phyloP scores from a whole-genome alignment of 1,139 yeast species.

The Geotrichum phurueaensis region DNA sequence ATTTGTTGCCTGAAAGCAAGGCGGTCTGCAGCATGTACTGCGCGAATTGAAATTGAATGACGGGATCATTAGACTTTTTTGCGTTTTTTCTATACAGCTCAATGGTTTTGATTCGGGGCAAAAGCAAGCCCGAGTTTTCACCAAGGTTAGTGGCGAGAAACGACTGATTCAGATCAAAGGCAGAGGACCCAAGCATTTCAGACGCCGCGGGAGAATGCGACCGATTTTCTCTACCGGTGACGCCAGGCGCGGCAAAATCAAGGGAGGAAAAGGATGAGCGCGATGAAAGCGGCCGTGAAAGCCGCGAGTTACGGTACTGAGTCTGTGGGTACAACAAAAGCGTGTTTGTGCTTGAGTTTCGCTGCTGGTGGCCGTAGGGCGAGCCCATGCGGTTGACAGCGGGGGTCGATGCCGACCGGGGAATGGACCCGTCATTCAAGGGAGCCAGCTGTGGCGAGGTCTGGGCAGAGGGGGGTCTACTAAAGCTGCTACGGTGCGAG shows the following conservation, averaged over 20 bases:
- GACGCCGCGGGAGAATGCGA: constrained; percentile 21
- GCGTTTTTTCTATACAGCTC: constrained; percentile 85
- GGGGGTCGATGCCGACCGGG: constrained; percentile 15
- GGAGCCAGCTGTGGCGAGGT: constrained; percentile 1
- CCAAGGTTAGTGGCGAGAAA: constrained; percentile 33
- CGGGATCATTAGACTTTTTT: constrained; percentile 77
- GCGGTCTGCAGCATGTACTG: constrained; percentile 88
- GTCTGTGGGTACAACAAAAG: background rate
- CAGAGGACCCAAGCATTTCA: constrained; percentile 28
- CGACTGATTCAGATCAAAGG: constrained; percentile 31
- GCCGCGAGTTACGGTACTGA: background rate
- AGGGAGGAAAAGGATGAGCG: constrained; percentile 15
- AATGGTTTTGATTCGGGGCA: constrained; percentile 80
- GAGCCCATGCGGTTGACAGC: constrained; percentile 4
- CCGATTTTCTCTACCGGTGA: constrained; percentile 7
- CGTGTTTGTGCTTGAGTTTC: constrained; percentile 5
- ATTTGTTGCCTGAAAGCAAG: constrained; percentile 33
- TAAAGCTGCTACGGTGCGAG: constrained; percentile 3
- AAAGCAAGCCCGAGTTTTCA: constrained; percentile 36
- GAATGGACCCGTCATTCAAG: constrained; percentile 2
- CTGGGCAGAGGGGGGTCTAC: constrained; percentile 1
- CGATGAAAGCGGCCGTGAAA: constrained; percentile 8
- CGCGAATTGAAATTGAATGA: constrained; percentile 80
- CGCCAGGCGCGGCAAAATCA: constrained; percentile 7
- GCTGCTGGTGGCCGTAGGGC: constrained; percentile 12